Evolutionary conservation across 2,329 filamentous ascomycete species (phyloP), one percentile per base, ranked within the genome.

Genomic region (Plectosphaerella cucumerina): DNA sequence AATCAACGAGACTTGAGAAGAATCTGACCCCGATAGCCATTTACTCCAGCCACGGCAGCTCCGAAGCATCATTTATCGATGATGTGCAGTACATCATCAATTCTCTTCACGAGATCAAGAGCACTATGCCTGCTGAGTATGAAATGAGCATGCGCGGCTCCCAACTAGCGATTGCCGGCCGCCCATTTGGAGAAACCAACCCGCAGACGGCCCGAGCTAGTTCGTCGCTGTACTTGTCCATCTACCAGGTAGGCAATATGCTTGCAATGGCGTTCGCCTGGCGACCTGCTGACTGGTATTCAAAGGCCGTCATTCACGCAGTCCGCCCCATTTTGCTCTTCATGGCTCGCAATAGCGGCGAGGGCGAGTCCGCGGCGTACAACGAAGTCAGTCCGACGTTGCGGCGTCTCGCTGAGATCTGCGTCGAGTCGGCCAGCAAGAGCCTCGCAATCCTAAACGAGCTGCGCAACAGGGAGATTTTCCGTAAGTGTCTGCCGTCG

Each of bases 291-390:
- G 15, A 47, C 44, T 10, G 18, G 15, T 12, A n/a, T 18, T 18
- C 12, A 41, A 21, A 48, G 47, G 34, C 35, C 17, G 53, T 56
- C 21, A 48, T 56, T 2, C n/a, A 54, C 3, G 51, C 53, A 1
- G 53, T 54, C n/a, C 52, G 53, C 1, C 53, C 53, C 17, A 50
- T 54, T 2, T 47, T 56, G 42, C 33, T 56, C 0, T 51, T 54
- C 31, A 50, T 56, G 23, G 53, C 53, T 1, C 53, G 53, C 6
- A 35, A 49, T 8, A 56, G 50, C 5, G 49, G 53, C 15, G 53
- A 53, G 12, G 44, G 48, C 1, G 53, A 50, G 6, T 43, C 22
- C 10, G 47, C 35, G n/a, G 6, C 11, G 2, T n/a, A 46, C 6
- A 48, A 20, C 34, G 3, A 49, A 11, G 43, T 48, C 0, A 5